These are phyloP conservation scores for Pistacia vera DNA, from an alignment of 345 rosid species.

Conservation along the genomic window DNA sequence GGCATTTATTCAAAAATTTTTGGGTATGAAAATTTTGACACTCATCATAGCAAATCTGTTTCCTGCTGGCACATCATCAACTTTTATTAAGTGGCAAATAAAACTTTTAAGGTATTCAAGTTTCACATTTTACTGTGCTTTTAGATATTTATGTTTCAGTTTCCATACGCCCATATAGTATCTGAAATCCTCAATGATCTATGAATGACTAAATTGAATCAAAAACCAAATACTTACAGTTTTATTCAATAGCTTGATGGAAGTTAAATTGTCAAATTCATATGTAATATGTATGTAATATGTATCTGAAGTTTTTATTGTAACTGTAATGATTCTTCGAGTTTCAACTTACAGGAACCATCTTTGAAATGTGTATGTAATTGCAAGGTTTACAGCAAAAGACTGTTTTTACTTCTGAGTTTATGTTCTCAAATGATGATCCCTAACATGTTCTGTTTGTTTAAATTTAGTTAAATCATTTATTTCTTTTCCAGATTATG, in stretches of 20 bases:
- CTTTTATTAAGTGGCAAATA: slow-evolving; percentile 20
- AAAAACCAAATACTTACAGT: neutral
- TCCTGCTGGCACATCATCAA: slow-evolving; percentile 11
- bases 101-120: slow-evolving; percentile 15
- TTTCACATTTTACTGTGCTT: neutral
- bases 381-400: neutral
- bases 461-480: neutral
- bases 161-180: neutral
- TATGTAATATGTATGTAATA: neutral
- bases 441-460: neutral
- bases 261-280: neutral
- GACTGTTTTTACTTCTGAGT: neutral
- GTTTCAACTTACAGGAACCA: neutral
- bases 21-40: slow-evolving; percentile 18
- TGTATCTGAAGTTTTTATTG: slow-evolving; percentile 1
- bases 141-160: neutral
- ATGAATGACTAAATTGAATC: slow-evolving; percentile 1
- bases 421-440: slow-evolving; percentile 1
- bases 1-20: slow-evolving; percentile 21
- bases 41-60: slow-evolving; percentile 13
- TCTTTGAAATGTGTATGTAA: slow-evolving; percentile 1
- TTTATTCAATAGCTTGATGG: neutral
- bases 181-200: neutral
- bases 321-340: neutral
- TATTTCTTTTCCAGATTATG: neutral